Conservation (phyloP, 2,329 filamentous ascomycete species). For the Fusarium chuoi region DNA sequence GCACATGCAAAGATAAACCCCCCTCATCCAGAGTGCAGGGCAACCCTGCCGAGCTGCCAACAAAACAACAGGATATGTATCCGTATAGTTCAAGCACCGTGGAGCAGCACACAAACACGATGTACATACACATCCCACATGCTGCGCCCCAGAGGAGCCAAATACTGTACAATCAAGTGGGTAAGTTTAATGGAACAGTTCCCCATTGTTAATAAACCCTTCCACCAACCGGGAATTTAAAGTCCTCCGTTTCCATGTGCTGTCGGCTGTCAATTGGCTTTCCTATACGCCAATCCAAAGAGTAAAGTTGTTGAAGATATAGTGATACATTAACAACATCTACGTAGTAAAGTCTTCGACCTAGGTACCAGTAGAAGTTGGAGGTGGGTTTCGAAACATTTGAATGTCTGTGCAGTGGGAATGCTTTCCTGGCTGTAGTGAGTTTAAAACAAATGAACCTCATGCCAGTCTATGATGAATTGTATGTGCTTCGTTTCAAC, state of each 20-base stretch:
- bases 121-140: slow-evolving; percentile 19
- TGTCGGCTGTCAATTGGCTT: neutral
- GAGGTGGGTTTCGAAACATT: slow-evolving; percentile 24
- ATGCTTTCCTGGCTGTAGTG: neutral
- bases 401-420: neutral
- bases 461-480: slow-evolving; percentile 1
- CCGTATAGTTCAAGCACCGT: slow-evolving; percentile 28
- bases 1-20: slow-evolving; percentile 33
- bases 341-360: neutral
- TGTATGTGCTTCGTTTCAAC: slow-evolving; percentile 20
- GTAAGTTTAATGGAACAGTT: slow-evolving; percentile 13
- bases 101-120: slow-evolving; percentile 36
- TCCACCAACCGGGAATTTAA: slow-evolving; percentile 27
- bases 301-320: slow-evolving; percentile 13
- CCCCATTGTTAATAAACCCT: slow-evolving; percentile 2
- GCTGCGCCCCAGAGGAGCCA: slow-evolving; percentile 22
- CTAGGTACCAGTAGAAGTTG: slow-evolving; percentile 4
- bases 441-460: slow-evolving; percentile 10
- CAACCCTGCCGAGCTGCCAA: slow-evolving; percentile 27
- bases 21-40: slow-evolving; percentile 15
- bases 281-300: neutral
- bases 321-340: neutral
- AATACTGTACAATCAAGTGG: slow-evolving; percentile 9
- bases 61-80: slow-evolving; percentile 30
- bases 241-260: neutral